phyloP scores from a whole-genome alignment of 1,284 basidiomycete genomes.

The Ceratobasidium sp. region DNA sequence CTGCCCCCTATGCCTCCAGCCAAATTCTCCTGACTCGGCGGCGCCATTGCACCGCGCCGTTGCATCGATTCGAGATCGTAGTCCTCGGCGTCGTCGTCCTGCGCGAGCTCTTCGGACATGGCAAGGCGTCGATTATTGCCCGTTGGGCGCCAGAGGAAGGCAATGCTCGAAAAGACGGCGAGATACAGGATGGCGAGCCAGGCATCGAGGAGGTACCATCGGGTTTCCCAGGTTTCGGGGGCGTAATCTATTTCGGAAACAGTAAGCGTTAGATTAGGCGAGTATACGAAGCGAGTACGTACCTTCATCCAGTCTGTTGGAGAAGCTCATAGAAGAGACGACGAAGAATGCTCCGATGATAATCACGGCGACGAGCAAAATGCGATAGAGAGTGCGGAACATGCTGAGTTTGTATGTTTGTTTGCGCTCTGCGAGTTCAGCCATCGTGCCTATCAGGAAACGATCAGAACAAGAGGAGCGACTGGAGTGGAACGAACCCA shows the following conservation, averaged over 20 bases:
- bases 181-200: conserved; percentile 92
- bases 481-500: conserved; percentile 57
- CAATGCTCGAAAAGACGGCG: conserved; percentile 82
- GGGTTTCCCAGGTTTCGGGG: conserved; percentile 91
- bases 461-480: conserved; percentile 24
- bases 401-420: conserved; percentile 89
- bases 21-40: conserved; percentile 50
- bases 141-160: conserved; percentile 94
- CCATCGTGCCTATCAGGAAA: conserved; percentile 76
- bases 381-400: conserved; percentile 89
- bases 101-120: conserved; percentile 87
- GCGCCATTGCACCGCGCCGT: conserved; percentile 67
- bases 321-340: conserved; percentile 92
- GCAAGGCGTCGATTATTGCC: conserved; percentile 90
- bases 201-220: conserved; percentile 98
- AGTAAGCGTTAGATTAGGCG: not conserved
- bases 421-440: conserved; percentile 85
- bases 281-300: conserved; percentile 46
- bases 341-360: conserved; percentile 93
- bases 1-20: conserved; percentile 47
- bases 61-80: conserved; percentile 88
- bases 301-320: conserved; percentile 91
- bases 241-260: conserved; percentile 81
- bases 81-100: conserved; percentile 94
- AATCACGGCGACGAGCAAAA: conserved; percentile 87